phyloP scores from a whole-genome alignment of 164 flowering plant species.

The Aristolochia californica region DNA sequence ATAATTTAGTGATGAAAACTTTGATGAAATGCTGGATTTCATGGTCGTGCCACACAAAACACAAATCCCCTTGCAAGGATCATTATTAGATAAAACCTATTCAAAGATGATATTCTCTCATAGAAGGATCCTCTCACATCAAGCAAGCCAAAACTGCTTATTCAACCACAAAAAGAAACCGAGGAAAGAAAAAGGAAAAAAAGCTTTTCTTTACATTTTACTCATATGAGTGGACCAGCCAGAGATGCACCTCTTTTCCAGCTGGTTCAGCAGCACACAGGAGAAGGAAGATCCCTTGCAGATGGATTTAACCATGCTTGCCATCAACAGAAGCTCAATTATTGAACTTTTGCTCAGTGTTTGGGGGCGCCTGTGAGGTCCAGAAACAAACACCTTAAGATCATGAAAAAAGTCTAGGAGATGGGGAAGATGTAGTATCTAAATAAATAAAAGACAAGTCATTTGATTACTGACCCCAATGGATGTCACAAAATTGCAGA shows the following conservation, averaged over 20 bases:
- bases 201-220: slow-evolving; percentile 31
- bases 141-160: slow-evolving; percentile 31
- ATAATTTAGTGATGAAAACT: too few species aligned
- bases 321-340: slow-evolving; percentile 14
- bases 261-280: too few species aligned
- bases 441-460: not conserved
- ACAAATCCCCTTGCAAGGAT: too few species aligned
- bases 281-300: slow-evolving; percentile 8
- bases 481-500: slow-evolving; percentile 82
- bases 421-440: not conserved
- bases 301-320: not conserved
- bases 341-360: slow-evolving; percentile 64
- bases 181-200: slow-evolving; percentile 4
- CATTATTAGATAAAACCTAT: not conserved
- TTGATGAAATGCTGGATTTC: too few species aligned
- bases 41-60: too few species aligned
- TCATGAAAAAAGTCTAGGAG: not conserved
- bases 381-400: not conserved
- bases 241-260: not conserved
- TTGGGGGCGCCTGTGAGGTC: slow-evolving; percentile 52
- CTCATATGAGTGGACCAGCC: not conserved
- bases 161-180: slow-evolving; percentile 13
- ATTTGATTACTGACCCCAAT: slow-evolving; percentile 52
- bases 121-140: slow-evolving; percentile 10
- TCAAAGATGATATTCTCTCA: not conserved